phyloP scores from a whole-genome alignment of 2,329 filamentous ascomycete species.

The Paramyrothecium roridum region DNA sequence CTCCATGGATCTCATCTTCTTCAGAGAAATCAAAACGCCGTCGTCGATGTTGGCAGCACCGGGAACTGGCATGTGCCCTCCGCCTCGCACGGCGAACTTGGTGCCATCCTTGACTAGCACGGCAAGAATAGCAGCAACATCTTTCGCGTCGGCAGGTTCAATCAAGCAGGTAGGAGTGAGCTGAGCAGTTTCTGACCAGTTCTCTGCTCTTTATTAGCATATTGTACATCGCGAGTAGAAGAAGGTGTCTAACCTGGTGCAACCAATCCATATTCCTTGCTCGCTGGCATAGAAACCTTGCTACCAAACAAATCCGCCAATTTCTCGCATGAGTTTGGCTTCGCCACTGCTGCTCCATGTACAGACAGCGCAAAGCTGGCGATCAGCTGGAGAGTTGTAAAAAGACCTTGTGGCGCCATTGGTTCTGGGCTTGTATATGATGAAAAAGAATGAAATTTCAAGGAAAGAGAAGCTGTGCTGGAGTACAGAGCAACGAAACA shows the following conservation, averaged over 20 bases:
- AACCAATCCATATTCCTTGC: not conserved
- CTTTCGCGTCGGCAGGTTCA: constrained; percentile 1
- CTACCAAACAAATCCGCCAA: not conserved
- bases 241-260: not conserved
- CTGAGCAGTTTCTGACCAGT: not conserved
- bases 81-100: constrained; percentile 14
- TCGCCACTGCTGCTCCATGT: not conserved
- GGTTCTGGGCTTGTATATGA: too few relatives aligned
- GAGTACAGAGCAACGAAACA: too few relatives aligned
- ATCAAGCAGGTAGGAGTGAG: constrained; percentile 9
- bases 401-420: not conserved
- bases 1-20: not conserved
- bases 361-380: not conserved
- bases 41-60: constrained; percentile 13
- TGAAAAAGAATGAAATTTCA: too few relatives aligned
- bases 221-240: not conserved
- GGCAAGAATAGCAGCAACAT: constrained; percentile 2
- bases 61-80: constrained; percentile 14
- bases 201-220: not conserved
- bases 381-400: not conserved
- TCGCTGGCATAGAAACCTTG: not conserved
- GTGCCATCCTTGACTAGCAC: not conserved
- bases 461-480: too few relatives aligned
- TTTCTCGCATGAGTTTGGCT: not conserved
- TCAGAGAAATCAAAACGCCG: constrained; percentile 7